Percentiles rank a stretch among this genome's conserved stretches.
phyloP scores from a whole-genome alignment of 371 early-diverging fungal genomes.

The Chytridiales sp. region DNA sequence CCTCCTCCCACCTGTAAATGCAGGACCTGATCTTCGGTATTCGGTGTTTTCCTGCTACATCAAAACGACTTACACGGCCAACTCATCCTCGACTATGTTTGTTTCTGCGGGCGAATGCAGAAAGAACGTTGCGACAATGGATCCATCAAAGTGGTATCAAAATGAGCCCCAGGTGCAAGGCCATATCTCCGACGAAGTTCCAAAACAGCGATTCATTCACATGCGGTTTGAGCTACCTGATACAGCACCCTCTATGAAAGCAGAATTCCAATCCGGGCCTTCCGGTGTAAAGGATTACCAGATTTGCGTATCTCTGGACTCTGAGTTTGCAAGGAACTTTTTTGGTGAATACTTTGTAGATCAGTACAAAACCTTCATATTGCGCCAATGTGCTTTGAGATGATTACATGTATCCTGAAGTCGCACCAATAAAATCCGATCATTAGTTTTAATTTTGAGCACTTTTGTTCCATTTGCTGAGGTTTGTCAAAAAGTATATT shows the following conservation, averaged over 20 bases:
- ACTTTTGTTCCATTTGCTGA: too few species aligned
- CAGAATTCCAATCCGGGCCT: constrained; percentile 14
- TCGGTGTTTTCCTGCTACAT: constrained; percentile 22
- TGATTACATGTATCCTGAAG: too few species aligned
- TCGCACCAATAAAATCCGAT: too few species aligned
- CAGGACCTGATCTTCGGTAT: constrained; percentile 27
- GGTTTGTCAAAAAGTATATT: too few species aligned
- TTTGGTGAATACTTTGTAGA: constrained; percentile 23
- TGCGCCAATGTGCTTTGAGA: too few species aligned
- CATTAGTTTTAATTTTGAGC: too few species aligned
- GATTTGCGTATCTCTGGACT: constrained; percentile 25
- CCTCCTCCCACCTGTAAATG: constrained; percentile 24
- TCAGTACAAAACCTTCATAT: constrained; percentile 20
- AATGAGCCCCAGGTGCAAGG: constrained; percentile 8
- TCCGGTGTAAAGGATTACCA: constrained; percentile 11
- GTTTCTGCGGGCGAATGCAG: constrained; percentile 7
- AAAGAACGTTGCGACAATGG: constrained; percentile 21
- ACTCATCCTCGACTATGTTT: constrained; percentile 15
- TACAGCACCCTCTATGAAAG: constrained; percentile 30
- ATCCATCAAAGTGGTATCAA: constrained; percentile 20
- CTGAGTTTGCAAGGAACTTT: constrained; percentile 18
- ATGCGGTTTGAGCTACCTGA: constrained; percentile 27
- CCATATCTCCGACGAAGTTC: constrained; percentile 11
- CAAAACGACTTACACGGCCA: constrained; percentile 23
- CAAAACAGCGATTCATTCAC: constrained; percentile 16